Evolutionary conservation across 2,329 filamentous ascomycete species (phyloP).

Genomic region (Xylaria multiplex): DNA sequence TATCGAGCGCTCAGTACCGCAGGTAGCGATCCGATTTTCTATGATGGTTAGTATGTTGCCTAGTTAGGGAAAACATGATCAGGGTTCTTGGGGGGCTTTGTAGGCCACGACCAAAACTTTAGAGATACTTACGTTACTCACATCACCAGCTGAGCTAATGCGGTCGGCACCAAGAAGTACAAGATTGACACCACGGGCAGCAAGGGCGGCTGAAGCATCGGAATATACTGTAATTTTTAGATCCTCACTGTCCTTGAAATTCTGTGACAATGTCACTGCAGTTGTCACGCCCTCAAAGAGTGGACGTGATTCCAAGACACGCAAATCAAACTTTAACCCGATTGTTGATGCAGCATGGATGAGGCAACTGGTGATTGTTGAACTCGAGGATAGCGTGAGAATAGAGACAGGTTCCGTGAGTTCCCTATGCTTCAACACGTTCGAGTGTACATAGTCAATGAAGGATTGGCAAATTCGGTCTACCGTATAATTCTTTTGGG

Average conservation of each 20-base stretch:
- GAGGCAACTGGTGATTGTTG: constrained; percentile 65
- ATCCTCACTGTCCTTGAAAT: constrained; percentile 28
- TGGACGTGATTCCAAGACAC: constrained; percentile 73
- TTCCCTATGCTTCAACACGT: constrained; percentile 25
- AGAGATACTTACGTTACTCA: constrained; percentile 61
- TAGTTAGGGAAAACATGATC: neutral
- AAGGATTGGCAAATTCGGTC: constrained; percentile 52
- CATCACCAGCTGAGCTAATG: constrained; percentile 65
- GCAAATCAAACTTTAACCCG: constrained; percentile 60
- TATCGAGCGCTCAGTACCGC: constrained; percentile 65
- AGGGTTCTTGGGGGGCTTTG: neutral
- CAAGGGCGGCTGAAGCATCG: constrained; percentile 68
- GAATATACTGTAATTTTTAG: constrained; percentile 62
- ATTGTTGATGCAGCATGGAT: constrained; percentile 52
- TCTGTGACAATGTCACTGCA: constrained; percentile 54
- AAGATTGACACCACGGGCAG: constrained; percentile 62
- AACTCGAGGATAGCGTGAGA: constrained; percentile 71
- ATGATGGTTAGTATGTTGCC: constrained; percentile 5
- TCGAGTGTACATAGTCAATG: constrained; percentile 47
- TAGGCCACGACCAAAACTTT: neutral
- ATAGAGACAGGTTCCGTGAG: constrained; percentile 54
- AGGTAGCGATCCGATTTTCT: constrained; percentile 71
- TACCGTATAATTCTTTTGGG: constrained; percentile 33
- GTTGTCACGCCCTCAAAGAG: constrained; percentile 71
- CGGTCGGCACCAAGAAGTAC: constrained; percentile 73